A percentile compares a stretch with the other conserved stretches of the same genome.
Evolutionary conservation across 306 rosid genomes (phyloP).

Genomic region (Fragaria ananassa): DNA sequence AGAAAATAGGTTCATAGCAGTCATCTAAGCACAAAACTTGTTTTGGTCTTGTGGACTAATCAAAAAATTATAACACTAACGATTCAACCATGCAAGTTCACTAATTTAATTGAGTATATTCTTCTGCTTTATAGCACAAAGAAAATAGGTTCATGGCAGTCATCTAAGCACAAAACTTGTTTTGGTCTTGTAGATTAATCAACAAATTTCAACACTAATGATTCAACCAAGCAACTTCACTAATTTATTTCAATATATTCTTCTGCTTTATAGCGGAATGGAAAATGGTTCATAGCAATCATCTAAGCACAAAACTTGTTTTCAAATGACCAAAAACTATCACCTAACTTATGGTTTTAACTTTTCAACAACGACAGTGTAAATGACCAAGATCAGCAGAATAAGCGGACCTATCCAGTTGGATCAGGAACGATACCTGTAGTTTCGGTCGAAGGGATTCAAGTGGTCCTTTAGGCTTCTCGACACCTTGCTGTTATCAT

Average conservation of each 20-base stretch:
- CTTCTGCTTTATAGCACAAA: background rate
- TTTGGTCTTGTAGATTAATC: background rate
- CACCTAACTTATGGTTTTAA: background rate
- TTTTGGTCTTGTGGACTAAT: background rate
- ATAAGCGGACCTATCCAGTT: background rate
- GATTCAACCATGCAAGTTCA: background rate
- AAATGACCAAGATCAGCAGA: background rate
- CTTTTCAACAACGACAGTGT: background rate
- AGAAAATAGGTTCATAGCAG: background rate
- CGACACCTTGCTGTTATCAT: constrained; percentile 78
- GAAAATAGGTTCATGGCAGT: background rate
- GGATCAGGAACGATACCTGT: constrained; percentile 46
- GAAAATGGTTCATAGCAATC: background rate
- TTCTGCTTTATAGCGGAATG: background rate
- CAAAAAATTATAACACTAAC: background rate
- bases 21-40: background rate
- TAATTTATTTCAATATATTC: background rate
- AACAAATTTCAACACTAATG: too few relatives aligned
- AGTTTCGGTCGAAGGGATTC: constrained; percentile 94
- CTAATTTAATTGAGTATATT: background rate
- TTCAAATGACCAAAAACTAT: constrained; percentile 11
- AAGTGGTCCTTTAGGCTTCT: constrained; percentile 97
- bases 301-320: background rate
- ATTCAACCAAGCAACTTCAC: background rate
- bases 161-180: background rate